Base-by-base conservation (phyloP, 768 basidiomycete species). In the Suillus hirtellus region DNA sequence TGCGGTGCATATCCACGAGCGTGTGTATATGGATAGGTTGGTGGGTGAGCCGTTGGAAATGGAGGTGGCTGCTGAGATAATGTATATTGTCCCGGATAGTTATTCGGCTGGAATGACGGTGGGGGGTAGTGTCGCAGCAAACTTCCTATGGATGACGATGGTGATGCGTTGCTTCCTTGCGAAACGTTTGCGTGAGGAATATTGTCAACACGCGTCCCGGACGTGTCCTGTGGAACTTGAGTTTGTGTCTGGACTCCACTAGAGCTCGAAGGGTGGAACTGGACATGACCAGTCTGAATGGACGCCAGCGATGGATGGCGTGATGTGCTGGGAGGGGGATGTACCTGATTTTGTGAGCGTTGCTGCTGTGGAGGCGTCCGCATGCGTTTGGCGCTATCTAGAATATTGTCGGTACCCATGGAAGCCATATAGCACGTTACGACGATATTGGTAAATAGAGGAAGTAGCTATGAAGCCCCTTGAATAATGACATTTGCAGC, bases 81-180 rank as follows among this genome's bases (percentile, higher is more conserved):
- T 69, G 78, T 72, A 75, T 86, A 86, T 73, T 79, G 83, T 61
- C 80, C 79, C 34, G 76, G 69, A 63, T 79, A 82, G 67, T 69
- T 69, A 34, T 69, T 50, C 24, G 68, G 74, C 38, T 79, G 80
- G 64, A 71, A 68, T 65, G 79, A 80, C 6, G 69, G 65, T 21
- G 72, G 63, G 12, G 74, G 61, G 21, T 67, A 69, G 46, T 68
- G 62, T 24, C 67, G 64, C 3, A 61, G 54, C 3, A 69, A 67
- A 43, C 65, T 67, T 15, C 75, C 62, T 72, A 75, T 62, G 65
- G 70, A 67, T 47, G 66, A 17, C 34, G 73, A 60, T 9, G 61
- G 44, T 12, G 58, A 21, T 27, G 40, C 27, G 24, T 43, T 63
- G n/a, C 38, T n/a, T 19, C 43, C 46, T 7, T 40, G 67, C 35